Evolutionary conservation across 495 filamentous ascomycete genomes (phyloP).

Genomic region (Aspergillus carlsbadensis): DNA sequence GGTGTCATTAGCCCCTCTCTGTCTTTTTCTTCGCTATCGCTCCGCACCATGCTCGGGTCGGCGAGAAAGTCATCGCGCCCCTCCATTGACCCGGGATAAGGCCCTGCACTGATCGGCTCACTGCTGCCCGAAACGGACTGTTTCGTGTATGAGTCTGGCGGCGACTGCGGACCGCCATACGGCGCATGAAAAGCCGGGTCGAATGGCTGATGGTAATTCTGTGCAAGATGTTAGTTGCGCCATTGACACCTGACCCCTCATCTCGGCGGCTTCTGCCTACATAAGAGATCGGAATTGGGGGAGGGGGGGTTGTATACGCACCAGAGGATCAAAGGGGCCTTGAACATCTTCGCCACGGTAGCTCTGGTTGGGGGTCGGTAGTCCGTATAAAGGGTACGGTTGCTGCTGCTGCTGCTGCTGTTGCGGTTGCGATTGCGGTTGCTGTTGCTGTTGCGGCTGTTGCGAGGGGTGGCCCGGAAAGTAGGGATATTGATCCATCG

Average conservation of each 20-base stretch:
- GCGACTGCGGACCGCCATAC: slow-evolving; percentile 39
- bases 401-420: slow-evolving; percentile 30
- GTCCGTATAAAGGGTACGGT: slow-evolving; percentile 37
- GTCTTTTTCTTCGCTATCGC: slow-evolving; percentile 66
- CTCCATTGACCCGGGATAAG: slow-evolving; percentile 31
- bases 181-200: slow-evolving; percentile 36
- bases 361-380: slow-evolving; percentile 39
- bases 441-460: slow-evolving; percentile 14
- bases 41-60: slow-evolving; percentile 29
- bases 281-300: neutral
- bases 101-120: slow-evolving; percentile 24
- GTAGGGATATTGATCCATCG: slow-evolving; percentile 43
- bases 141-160: slow-evolving; percentile 44
- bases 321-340: slow-evolving; percentile 29
- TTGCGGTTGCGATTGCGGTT: no score
- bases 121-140: slow-evolving; percentile 35
- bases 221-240: neutral
- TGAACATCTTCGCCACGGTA: slow-evolving; percentile 28
- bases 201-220: slow-evolving; percentile 37
- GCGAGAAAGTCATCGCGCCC: slow-evolving; percentile 30
- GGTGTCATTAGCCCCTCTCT: slow-evolving; percentile 55
- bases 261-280: neutral
- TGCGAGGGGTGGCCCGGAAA: slow-evolving; percentile 33
- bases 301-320: slow-evolving; percentile 12
- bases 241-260: no score